Percentiles rank a stretch among this genome's conserved stretches.
phyloP scores from a whole-genome alignment of 768 basidiomycete species.

The Serendipita sp. region DNA sequence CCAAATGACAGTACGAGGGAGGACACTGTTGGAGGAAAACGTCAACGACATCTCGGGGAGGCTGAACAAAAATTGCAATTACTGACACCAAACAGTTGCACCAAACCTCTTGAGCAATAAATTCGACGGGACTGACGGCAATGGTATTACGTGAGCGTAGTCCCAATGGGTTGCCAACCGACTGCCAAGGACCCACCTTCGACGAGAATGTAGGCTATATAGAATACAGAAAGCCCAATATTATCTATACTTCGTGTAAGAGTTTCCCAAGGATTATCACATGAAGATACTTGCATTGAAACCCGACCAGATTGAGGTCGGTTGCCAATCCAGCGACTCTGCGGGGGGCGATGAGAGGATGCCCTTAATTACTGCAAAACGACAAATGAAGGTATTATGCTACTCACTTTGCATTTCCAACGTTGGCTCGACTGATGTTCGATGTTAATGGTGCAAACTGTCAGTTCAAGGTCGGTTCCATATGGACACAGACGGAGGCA shows the following conservation, averaged over 20 bases:
- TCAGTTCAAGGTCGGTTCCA: not conserved
- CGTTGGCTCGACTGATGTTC: not conserved
- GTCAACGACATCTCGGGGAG: conserved; percentile 11
- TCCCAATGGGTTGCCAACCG: too few species aligned
- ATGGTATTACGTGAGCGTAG: conserved; percentile 21
- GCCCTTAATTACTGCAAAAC: not conserved
- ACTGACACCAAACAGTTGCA: conserved; percentile 13
- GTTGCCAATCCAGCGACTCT: not conserved
- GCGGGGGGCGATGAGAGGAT: not conserved
- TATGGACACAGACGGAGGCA: not conserved
- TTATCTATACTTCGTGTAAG: conserved; percentile 16
- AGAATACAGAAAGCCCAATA: conserved; percentile 28
- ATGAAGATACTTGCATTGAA: not conserved
- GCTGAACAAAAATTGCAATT: not conserved
- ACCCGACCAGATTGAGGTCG: not conserved
- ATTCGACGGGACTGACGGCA: conserved; percentile 30
- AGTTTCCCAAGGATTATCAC: not conserved
- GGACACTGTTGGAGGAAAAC: conserved; percentile 19
- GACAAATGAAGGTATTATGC: not conserved
- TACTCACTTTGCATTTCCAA: conserved; percentile 5
- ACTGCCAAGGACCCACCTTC: not conserved
- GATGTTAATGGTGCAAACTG: not conserved
- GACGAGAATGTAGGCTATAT: conserved; percentile 20
- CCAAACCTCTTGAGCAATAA: conserved; percentile 28
- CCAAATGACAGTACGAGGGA: conserved; percentile 27